These are phyloP conservation scores for Tricladium varicosporioides DNA, from an alignment of 2,329 filamentous ascomycete genomes.

Conservation along the genomic window DNA sequence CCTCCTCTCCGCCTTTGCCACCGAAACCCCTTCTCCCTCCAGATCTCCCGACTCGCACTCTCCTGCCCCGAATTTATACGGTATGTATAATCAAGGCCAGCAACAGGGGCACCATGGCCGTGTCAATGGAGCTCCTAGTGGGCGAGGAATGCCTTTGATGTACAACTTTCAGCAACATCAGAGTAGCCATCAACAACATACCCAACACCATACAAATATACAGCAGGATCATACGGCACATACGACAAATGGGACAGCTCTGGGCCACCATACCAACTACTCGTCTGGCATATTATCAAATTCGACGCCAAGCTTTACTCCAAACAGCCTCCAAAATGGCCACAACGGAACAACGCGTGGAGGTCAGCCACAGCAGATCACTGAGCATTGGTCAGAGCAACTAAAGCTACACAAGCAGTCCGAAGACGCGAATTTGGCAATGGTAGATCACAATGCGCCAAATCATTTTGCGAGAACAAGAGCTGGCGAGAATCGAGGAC, in stretches of 20 bases:
- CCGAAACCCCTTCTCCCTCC: conserved; percentile 54
- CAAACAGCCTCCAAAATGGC: conserved; percentile 55
- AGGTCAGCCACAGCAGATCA: conserved; percentile 51
- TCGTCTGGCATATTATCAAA: conserved; percentile 63
- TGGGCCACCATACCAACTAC: conserved; percentile 60
- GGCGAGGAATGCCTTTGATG: conserved; percentile 61
- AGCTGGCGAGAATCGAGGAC: conserved; percentile 66
- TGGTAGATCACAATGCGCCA: conserved; percentile 62
- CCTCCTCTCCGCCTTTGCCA: conserved; percentile 37
- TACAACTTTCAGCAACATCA: conserved; percentile 67
- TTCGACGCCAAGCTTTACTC: conserved; percentile 55
- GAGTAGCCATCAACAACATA: conserved; percentile 49
- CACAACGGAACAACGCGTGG: conserved; percentile 48
- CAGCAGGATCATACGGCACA: conserved; percentile 58
- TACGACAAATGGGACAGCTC: conserved; percentile 52
- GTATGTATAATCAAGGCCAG: conserved; percentile 71
- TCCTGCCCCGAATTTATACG: conserved; percentile 33
- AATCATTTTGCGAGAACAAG: conserved; percentile 72
- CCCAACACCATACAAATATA: conserved; percentile 60
- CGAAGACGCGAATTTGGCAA: conserved; percentile 69
- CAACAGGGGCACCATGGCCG: conserved; percentile 73
- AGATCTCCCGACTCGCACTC: conserved; percentile 50
- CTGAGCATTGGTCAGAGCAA: conserved; percentile 85
- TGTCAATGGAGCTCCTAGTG: conserved; percentile 68
- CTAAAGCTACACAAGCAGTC: conserved; percentile 76